These are phyloP conservation scores for Wickerhamomyces canadensis DNA, from an alignment of 805 yeast genomes.

Conservation along the genomic window DNA sequence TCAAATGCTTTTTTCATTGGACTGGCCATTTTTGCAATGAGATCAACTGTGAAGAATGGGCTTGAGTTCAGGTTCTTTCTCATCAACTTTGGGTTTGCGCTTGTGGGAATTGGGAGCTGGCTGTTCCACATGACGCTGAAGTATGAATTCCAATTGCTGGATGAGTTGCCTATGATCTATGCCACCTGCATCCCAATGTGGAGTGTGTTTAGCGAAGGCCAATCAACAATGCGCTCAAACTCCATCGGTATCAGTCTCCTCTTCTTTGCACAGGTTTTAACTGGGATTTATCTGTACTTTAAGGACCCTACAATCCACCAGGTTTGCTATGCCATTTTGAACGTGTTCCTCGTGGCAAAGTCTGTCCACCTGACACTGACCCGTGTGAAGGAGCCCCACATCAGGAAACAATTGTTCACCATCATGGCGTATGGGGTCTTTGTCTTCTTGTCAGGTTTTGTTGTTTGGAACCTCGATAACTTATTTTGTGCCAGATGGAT, in stretches of 20 bases:
- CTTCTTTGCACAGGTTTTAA: neutral
- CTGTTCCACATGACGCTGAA: slow-evolving; percentile 92
- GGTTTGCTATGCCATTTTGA: neutral
- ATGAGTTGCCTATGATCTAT: slow-evolving; percentile 97
- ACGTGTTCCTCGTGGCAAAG: neutral
- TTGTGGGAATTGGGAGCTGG: slow-evolving; percentile 94
- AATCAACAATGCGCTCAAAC: slow-evolving; percentile 27
- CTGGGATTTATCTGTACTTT: neutral
- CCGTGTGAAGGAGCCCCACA: neutral
- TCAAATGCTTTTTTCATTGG: slow-evolving; percentile 61
- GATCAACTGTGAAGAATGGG: slow-evolving; percentile 50
- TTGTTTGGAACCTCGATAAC: neutral
- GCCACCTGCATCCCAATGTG: slow-evolving; percentile 95
- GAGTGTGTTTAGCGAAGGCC: slow-evolving; percentile 66
- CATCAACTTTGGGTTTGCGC: slow-evolving; percentile 71
- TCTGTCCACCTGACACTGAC: neutral
- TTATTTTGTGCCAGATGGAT: neutral
- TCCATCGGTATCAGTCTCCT: neutral
- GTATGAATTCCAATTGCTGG: slow-evolving; percentile 85
- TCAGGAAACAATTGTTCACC: neutral
- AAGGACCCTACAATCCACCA: neutral
- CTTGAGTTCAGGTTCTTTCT: slow-evolving; percentile 68
- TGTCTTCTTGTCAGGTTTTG: neutral
- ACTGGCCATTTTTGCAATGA: slow-evolving; percentile 57
- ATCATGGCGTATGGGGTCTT: neutral